Percentiles rank a stretch among this genome's conserved stretches.
phyloP scores from a whole-genome alignment of 768 basidiomycete genomes.

The Rhizopogon roseolus region DNA sequence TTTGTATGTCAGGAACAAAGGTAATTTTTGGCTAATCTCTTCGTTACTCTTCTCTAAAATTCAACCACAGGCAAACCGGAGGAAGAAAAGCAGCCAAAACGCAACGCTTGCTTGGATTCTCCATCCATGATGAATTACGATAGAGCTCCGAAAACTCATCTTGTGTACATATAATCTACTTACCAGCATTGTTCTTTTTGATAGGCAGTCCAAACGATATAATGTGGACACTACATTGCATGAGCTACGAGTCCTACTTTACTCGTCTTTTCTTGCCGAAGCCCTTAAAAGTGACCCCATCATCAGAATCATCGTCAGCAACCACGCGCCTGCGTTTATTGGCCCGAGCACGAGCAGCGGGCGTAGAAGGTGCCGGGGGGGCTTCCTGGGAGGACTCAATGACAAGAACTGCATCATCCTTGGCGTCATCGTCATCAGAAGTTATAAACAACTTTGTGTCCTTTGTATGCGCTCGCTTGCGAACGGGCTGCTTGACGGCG shows the following conservation, averaged over 20 bases:
- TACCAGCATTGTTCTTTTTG: neutral
- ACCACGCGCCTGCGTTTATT: slow-evolving; percentile 32
- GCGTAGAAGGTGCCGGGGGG: neutral
- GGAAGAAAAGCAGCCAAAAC: slow-evolving; percentile 89
- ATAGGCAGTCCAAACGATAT: neutral
- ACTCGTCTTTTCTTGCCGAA: slow-evolving; percentile 35
- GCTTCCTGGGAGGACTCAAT: neutral
- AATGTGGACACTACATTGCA: neutral
- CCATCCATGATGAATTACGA: slow-evolving; percentile 67
- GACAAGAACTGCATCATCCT: neutral
- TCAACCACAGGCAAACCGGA: slow-evolving; percentile 62
- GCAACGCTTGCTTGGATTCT: slow-evolving; percentile 79
- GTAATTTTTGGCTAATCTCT: slow-evolving; percentile 27
- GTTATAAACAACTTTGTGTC: slow-evolving; percentile 44
- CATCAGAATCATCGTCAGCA: slow-evolving; percentile 66
- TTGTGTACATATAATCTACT: neutral
- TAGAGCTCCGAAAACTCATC: slow-evolving; percentile 2
- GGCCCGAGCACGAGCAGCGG: slow-evolving; percentile 6
- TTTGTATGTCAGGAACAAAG: slow-evolving; percentile 97
- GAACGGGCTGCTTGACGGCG: slow-evolving; percentile 8
- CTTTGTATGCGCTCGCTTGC: slow-evolving; percentile 26
- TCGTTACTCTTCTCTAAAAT: slow-evolving; percentile 2
- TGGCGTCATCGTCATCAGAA: slow-evolving; percentile 38
- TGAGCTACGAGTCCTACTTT: neutral
- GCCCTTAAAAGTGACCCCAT: slow-evolving; percentile 66